Evolutionary conservation across 2,329 filamentous ascomycete species (phyloP).

Genomic region (Aspergillus novofumigatus): DNA sequence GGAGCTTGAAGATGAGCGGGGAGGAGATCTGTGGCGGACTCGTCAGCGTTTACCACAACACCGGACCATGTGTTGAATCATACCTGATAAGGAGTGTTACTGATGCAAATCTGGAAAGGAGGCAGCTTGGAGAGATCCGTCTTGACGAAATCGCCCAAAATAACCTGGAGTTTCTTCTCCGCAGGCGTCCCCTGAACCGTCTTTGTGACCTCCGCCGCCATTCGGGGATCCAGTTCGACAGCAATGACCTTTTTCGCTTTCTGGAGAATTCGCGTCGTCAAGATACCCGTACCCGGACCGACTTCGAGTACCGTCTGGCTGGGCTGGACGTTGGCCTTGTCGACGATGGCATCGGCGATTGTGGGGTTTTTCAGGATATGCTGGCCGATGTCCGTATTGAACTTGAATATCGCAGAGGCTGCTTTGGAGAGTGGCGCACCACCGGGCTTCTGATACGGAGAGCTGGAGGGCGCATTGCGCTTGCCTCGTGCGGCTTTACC

Average conservation of each 20-base stretch:
- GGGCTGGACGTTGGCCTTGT: slow-evolving; percentile 56
- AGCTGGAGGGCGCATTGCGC: slow-evolving; percentile 2
- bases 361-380: slow-evolving; percentile 6
- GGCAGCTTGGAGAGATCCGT: slow-evolving; percentile 57
- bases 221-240: slow-evolving; percentile 90
- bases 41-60: not conserved
- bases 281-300: slow-evolving; percentile 81
- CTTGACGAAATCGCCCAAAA: slow-evolving; percentile 93
- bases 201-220: slow-evolving; percentile 93
- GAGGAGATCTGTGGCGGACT: slow-evolving; percentile 65
- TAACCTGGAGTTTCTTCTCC: slow-evolving; percentile 77
- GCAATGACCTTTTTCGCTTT: slow-evolving; percentile 79
- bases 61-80: slow-evolving; percentile 2
- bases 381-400: slow-evolving; percentile 7
- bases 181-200: slow-evolving; percentile 86
- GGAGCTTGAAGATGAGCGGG: slow-evolving; percentile 85
- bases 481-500: slow-evolving; percentile 3
- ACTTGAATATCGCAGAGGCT: slow-evolving; percentile 6
- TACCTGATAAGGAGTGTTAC: slow-evolving; percentile 68
- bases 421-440: not conserved
- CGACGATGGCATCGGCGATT: slow-evolving; percentile 38
- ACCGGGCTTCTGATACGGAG: slow-evolving; percentile 6
- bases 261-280: slow-evolving; percentile 85
- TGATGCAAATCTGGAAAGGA: slow-evolving; percentile 79
- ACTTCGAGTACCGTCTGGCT: slow-evolving; percentile 75